These are phyloP conservation scores for Monilinia vaccinii-corymbosi DNA, from an alignment of 2,329 filamentous ascomycete species.

Conservation along the genomic window DNA sequence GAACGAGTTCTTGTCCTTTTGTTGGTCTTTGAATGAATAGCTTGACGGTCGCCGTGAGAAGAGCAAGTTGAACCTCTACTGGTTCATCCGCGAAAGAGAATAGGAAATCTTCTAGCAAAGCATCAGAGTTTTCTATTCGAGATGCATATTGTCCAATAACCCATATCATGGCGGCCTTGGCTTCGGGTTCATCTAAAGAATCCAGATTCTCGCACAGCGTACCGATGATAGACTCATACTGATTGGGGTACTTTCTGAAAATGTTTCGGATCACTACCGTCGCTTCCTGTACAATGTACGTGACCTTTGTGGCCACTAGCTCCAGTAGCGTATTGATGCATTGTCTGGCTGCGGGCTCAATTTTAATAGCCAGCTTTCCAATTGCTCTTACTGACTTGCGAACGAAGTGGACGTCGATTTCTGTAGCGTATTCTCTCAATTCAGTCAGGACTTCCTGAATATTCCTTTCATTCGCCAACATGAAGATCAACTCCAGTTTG, in stretches of 20 bases:
- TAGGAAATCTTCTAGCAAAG: slow-evolving; percentile 86
- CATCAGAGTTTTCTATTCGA: slow-evolving; percentile 93
- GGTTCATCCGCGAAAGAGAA: slow-evolving; percentile 91
- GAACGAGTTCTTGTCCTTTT: slow-evolving; percentile 86
- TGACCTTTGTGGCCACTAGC: slow-evolving; percentile 93
- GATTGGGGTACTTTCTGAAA: slow-evolving; percentile 97
- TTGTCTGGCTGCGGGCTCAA: slow-evolving; percentile 80
- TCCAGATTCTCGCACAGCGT: slow-evolving; percentile 94
- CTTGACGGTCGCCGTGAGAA: slow-evolving; percentile 94
- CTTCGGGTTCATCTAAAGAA: slow-evolving; percentile 92
- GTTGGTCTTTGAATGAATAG: slow-evolving; percentile 95
- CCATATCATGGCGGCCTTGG: slow-evolving; percentile 98
- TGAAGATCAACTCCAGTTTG: slow-evolving; percentile 97
- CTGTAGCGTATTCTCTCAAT: slow-evolving; percentile 89
- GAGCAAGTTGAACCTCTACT: slow-evolving; percentile 87
- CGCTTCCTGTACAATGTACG: slow-evolving; percentile 97
- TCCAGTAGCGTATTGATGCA: slow-evolving; percentile 92
- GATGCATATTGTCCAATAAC: slow-evolving; percentile 98
- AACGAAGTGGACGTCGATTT: slow-evolving; percentile 98
- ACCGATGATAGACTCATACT: slow-evolving; percentile 96
- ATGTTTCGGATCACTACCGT: slow-evolving; percentile 99
- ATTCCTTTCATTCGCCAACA: slow-evolving; percentile 92
- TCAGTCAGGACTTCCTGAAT: slow-evolving; percentile 94
- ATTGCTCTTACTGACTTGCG: slow-evolving; percentile 96
- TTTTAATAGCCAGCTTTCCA: slow-evolving; percentile 97